Evolutionary conservation across 768 basidiomycete genomes (phyloP), one percentile per base, ranked within the genome.

Genomic region (Hebeloma cylindrosporum): DNA sequence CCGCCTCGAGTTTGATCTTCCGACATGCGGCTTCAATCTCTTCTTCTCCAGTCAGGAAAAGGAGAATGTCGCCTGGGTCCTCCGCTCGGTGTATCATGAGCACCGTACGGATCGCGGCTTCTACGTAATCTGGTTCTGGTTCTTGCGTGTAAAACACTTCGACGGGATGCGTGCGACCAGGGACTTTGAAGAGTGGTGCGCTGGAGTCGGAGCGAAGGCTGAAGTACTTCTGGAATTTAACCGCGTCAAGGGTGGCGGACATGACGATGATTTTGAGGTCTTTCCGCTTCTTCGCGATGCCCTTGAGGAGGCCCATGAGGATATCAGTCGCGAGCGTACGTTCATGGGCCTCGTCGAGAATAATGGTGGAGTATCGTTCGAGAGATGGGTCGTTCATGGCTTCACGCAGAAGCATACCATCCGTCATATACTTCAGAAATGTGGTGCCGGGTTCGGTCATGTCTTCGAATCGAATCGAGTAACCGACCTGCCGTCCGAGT

Each of bases 371-470:
- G 65, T 99, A 99, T 3, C 93, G 82, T 20, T 77, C 73, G 28
- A 98, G 79, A 14, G 80, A 77, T 7, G 91, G 88, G 66, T 98
- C 95, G 66, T 94, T 91, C 94, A 97, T 99, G 4, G 93, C 93
- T 70, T 96, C 93, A 14, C 93, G 84, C n/a, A 95, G 80, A 43
- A 92, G 83, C 93, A 97, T 96, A 79, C 95, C 96, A 57, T 99
- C 96, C 11, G 96, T 99, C 94, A 98, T 96, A 72, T 99, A 98
- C 64, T 96, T 97, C 52, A 99, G 75, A 68, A 99, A 96, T 0
- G 96, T 98, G 23, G 85, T 88, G 0, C 89, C 87, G 0, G 81
- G 72, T 54, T 90, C 79, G 31, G 95, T 88, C 89, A 93, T 87
- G 63, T 98, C 96, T 66, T 99, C 95, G 64, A 98, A 99, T 63